Conservation (phyloP, 164 flowering plant species). For the Stephania yunnanensis region DNA sequence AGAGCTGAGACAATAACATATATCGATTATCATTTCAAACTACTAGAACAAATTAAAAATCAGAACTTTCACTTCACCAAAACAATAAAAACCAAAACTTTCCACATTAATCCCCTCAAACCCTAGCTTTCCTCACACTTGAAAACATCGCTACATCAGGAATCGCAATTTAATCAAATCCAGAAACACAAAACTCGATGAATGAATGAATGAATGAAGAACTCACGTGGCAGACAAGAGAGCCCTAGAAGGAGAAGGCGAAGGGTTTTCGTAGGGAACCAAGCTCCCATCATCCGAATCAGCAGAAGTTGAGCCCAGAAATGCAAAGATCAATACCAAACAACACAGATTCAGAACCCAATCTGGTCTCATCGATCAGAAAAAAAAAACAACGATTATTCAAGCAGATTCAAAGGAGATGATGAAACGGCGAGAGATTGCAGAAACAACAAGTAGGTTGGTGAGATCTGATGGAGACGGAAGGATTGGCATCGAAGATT, state of each 20-base stretch:
- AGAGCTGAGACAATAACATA: neutral
- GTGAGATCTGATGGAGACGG: neutral
- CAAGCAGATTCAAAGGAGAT: neutral
- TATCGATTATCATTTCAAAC: no score
- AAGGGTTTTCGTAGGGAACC: neutral
- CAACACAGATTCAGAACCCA: slow-evolving; percentile 1
- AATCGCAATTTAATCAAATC: neutral
- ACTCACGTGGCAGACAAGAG: neutral
- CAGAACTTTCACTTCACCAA: neutral
- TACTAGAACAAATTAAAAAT: no score
- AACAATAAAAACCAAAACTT: neutral
- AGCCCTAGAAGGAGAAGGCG: neutral
- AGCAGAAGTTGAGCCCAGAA: neutral
- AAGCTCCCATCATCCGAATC: neutral
- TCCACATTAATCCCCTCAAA: neutral
- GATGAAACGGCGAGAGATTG: neutral
- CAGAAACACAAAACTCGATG: neutral
- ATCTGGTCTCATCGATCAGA: slow-evolving; percentile 8
- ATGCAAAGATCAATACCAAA: neutral
- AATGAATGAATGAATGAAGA: neutral
- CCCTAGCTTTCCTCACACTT: neutral
- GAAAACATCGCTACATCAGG: neutral
- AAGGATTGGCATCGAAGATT: slow-evolving; percentile 9
- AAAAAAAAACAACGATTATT: neutral
- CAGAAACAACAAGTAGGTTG: neutral